These are phyloP conservation scores for Talaromyces sp. DNA, from an alignment of 2,329 filamentous ascomycete genomes.

Conservation along the genomic window DNA sequence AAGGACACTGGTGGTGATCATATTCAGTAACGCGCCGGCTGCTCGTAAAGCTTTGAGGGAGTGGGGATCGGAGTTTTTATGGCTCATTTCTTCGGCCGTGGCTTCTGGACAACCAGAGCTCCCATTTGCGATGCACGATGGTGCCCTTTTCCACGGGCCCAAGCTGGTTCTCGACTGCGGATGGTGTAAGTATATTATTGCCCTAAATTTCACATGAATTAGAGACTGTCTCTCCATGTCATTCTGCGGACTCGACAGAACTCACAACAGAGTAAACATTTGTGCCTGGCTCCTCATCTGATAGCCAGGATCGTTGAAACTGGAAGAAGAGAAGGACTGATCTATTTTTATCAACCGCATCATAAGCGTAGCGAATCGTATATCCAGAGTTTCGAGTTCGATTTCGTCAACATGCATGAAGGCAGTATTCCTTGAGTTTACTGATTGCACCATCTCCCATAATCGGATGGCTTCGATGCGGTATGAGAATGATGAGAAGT, in stretches of 20 bases:
- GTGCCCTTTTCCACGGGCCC: not conserved
- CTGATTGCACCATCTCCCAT: not conserved
- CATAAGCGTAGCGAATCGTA: not conserved
- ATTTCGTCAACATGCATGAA: not conserved
- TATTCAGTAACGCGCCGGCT: not conserved
- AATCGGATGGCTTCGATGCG: not conserved
- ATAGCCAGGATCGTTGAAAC: not conserved
- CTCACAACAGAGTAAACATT: not conserved
- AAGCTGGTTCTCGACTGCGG: not conserved
- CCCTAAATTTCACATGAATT: not conserved
- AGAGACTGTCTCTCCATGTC: not conserved
- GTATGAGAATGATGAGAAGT: not conserved
- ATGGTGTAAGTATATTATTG: not conserved
- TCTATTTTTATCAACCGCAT: not conserved
- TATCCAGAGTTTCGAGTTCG: not conserved
- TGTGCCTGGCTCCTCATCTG: not conserved
- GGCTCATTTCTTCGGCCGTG: not conserved
- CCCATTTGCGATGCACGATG: not conserved
- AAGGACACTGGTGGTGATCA: not conserved
- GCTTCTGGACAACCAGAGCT: not conserved
- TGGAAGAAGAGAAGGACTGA: not conserved
- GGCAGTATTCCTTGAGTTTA: not conserved
- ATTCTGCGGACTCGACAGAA: not conserved
- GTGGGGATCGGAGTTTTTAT: not conserved
- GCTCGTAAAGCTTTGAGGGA: not conserved